Evolutionary conservation across 495 filamentous ascomycete genomes (phyloP).

Genomic region (Ascobolus immersus): DNA sequence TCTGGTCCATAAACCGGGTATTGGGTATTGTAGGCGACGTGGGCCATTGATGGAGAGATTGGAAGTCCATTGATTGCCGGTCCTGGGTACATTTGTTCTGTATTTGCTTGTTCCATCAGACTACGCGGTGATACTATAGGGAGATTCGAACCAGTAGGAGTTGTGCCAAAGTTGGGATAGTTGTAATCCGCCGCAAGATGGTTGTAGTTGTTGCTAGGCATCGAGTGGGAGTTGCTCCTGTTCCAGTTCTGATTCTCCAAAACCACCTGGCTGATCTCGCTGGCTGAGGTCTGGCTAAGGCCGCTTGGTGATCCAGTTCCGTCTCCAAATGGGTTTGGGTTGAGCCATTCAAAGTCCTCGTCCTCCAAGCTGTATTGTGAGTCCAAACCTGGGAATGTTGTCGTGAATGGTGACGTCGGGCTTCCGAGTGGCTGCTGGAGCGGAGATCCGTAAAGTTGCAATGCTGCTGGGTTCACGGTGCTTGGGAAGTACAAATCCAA

Average conservation of each 20-base stretch:
- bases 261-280: slow-evolving; percentile 79
- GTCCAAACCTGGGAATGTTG: slow-evolving; percentile 34
- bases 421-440: slow-evolving; percentile 31
- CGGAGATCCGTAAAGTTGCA: slow-evolving; percentile 74
- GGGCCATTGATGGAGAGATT: slow-evolving; percentile 14
- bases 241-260: slow-evolving; percentile 31
- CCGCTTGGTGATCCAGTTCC: slow-evolving; percentile 67
- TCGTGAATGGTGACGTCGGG: slow-evolving; percentile 45
- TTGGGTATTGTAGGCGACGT: slow-evolving; percentile 12
- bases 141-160: slow-evolving; percentile 30
- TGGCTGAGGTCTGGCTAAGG: slow-evolving; percentile 77
- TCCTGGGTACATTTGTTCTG: not conserved
- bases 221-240: slow-evolving; percentile 9
- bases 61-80: slow-evolving; percentile 12
- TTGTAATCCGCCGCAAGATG: slow-evolving; percentile 7
- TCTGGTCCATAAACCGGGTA: slow-evolving; percentile 4
- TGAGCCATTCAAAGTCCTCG: slow-evolving; percentile 55
- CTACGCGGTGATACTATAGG: slow-evolving; percentile 37
- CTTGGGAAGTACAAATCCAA: slow-evolving; percentile 41
- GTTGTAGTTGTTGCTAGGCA: slow-evolving; percentile 1
- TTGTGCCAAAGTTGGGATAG: slow-evolving; percentile 13
- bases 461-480: slow-evolving; percentile 87
- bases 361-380: slow-evolving; percentile 26
- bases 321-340: slow-evolving; percentile 31
- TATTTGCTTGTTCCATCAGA: slow-evolving; percentile 19